Evolutionary conservation across 1,284 basidiomycete species (phyloP), one percentile per base, ranked within the genome.

Genomic region (Sphaerobolus stellatus): DNA sequence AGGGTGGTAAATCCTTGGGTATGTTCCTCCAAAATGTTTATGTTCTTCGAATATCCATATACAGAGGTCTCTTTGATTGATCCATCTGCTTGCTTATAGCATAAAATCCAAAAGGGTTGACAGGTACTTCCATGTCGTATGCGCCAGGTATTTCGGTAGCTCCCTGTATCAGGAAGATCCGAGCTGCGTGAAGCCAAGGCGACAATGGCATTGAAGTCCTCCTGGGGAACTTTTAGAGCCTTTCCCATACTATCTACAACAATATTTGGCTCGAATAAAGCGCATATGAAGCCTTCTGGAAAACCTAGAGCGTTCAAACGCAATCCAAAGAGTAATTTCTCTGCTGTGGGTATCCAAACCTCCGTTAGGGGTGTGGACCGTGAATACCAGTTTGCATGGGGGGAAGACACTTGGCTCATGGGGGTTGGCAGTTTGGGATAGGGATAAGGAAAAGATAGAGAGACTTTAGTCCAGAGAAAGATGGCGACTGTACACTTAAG

Each of bases 111-210:
- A 38, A 78, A 75, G 29, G 73, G 71, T 58, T 71, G 71, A 25
- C 64, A 63, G 6, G 76, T 78, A 30, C 57, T 48, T 14, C 47
- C 48, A 46, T 63, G 64, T 27, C 63, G 64, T 31, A 79, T 59
- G 18, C 70, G 60, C 77, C 78, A 79, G 16, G 70, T 70, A 58
- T 79, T 77, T 59, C 72, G 62, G 62, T 75, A 78, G 11, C 51
- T 58, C 3, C 68, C 74, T 0, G 78, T 67, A 8, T 61, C 55
- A 4, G 68, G 68, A 5, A 69, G 49, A 8, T 36, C 62, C 5
- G 64, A 62, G 28, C 61, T 56, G 27, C 66, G 52, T 31, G 61
- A 50, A 2, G 72, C 72, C 30, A 78, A 64, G 3, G 54, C 56
- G 1, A 68, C 49, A 34, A 80, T 62, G 4, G 66, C 68, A 8